Percentiles rank a stretch among this genome's conserved stretches.
phyloP scores from a whole-genome alignment of 2,329 filamentous ascomycete species.

The Blastomyces parvus region DNA sequence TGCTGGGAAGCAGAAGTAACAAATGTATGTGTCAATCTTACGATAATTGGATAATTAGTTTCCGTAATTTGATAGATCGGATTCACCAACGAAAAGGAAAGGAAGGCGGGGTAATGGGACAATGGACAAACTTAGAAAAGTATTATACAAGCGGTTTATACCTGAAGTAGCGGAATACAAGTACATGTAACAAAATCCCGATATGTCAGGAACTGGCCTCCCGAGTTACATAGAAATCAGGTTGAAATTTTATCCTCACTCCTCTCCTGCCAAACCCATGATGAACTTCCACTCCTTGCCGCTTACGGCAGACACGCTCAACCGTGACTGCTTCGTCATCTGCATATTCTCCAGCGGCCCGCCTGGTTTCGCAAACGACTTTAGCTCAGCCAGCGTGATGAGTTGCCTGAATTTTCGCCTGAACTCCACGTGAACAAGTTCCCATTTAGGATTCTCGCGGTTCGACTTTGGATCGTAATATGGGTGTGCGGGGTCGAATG shows the following conservation, averaged over 20 bases:
- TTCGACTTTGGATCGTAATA: slow-evolving; percentile 78
- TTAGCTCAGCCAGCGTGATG: slow-evolving; percentile 62
- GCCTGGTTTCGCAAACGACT: slow-evolving; percentile 50
- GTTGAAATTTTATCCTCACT: slow-evolving; percentile 13
- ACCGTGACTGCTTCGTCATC: slow-evolving; percentile 66
- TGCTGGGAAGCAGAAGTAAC: not conserved
- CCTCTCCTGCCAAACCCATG: slow-evolving; percentile 32
- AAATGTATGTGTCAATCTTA: not conserved
- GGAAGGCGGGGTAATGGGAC: not conserved
- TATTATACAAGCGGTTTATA: not conserved
- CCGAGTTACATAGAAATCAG: not conserved
- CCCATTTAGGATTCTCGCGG: slow-evolving; percentile 67
- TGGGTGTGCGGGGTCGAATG: slow-evolving; percentile 60
- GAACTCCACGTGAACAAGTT: slow-evolving; percentile 79
- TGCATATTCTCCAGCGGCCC: slow-evolving; percentile 64
- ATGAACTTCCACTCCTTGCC: slow-evolving; percentile 42
- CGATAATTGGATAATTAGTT: not conserved
- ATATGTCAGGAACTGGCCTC: not conserved
- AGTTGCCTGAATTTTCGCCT: slow-evolving; percentile 67
- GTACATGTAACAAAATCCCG: not conserved
- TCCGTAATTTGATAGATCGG: not conserved
- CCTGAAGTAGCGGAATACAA: not conserved
- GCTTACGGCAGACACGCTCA: slow-evolving; percentile 59
- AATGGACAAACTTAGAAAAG: not conserved
- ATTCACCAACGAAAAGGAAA: not conserved